Conservation (phyloP, 257 asterid genomes). For the Rehmannia glutinosa region DNA sequence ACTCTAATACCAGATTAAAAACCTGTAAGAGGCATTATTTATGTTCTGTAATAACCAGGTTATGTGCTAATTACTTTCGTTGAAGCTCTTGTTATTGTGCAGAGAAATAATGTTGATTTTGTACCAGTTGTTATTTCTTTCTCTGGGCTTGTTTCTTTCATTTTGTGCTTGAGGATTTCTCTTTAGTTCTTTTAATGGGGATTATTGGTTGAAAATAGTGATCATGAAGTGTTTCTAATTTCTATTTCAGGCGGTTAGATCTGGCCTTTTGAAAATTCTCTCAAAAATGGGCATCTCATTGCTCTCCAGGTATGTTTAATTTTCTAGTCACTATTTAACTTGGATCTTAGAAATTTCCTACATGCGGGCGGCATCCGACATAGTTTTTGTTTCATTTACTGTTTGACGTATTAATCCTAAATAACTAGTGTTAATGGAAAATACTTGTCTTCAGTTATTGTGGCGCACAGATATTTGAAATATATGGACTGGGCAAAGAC, state of each 20-base stretch:
- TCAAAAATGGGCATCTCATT: constrained; percentile 99
- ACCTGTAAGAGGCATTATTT: too few relatives aligned
- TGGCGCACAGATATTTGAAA: constrained; percentile 98
- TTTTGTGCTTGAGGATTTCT: not conserved
- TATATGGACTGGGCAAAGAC: constrained; percentile 88
- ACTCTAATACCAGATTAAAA: too few relatives aligned
- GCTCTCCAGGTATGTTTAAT: constrained; percentile 75
- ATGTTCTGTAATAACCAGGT: too few relatives aligned
- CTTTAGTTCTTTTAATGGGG: not conserved
- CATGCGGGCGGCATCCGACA: not conserved
- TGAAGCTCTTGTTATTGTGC: too few relatives aligned
- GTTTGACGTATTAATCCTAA: constrained; percentile 5
- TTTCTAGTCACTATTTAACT: constrained; percentile 10
- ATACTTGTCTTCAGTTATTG: constrained; percentile 64
- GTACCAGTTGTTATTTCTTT: not conserved
- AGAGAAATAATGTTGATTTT: too few relatives aligned
- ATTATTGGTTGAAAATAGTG: constrained; percentile 18
- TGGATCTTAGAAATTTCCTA: constrained; percentile 7
- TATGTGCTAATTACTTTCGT: too few relatives aligned
- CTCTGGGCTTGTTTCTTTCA: not conserved
- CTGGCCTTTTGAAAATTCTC: constrained; percentile 91
- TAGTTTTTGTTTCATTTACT: constrained; percentile 7
- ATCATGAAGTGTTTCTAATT: constrained; percentile 6
- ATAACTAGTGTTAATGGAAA: constrained; percentile 22
- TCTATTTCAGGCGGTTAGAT: constrained; percentile 66